Conservation (phyloP, 306 rosid genomes). For the Vigna reflexopilosa region DNA sequence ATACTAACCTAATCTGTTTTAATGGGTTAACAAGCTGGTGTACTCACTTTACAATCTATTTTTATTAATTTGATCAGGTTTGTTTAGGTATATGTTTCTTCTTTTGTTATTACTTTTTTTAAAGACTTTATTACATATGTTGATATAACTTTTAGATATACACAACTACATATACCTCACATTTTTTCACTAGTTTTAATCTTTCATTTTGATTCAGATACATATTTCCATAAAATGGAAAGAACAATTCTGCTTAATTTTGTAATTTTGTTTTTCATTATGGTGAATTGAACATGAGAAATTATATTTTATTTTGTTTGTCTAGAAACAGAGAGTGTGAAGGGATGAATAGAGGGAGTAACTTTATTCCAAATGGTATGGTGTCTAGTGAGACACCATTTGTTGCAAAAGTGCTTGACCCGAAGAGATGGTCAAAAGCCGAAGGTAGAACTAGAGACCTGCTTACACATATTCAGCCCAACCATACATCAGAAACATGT, state of each 20-base stretch:
- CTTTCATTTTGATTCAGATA: background rate
- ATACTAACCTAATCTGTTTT: too few species aligned
- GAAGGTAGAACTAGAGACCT: conserved; percentile 74
- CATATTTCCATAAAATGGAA: too few species aligned
- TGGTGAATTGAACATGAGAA: background rate
- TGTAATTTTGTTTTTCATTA: background rate
- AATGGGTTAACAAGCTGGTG: too few species aligned
- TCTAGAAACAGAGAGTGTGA: background rate
- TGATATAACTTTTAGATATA: too few species aligned
- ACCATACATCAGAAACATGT: conserved; percentile 55
- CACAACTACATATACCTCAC: too few species aligned
- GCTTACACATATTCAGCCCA: conserved; percentile 71
- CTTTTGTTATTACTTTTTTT: too few species aligned
- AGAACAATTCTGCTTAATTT: too few species aligned
- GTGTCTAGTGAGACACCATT: conserved; percentile 54
- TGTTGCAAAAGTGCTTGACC: conserved; percentile 59
- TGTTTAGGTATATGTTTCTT: too few species aligned
- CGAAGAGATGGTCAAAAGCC: conserved; percentile 60
- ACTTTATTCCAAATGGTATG: conserved; percentile 70
- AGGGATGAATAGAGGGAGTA: conserved; percentile 48
- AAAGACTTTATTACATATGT: too few species aligned
- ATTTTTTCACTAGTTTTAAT: background rate
- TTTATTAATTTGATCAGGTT: too few species aligned
- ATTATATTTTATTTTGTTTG: background rate
- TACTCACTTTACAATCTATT: too few species aligned